Evolutionary conservation across 805 yeast genomes (phyloP).

Genomic region (Hanseniaspora nectarophila): DNA sequence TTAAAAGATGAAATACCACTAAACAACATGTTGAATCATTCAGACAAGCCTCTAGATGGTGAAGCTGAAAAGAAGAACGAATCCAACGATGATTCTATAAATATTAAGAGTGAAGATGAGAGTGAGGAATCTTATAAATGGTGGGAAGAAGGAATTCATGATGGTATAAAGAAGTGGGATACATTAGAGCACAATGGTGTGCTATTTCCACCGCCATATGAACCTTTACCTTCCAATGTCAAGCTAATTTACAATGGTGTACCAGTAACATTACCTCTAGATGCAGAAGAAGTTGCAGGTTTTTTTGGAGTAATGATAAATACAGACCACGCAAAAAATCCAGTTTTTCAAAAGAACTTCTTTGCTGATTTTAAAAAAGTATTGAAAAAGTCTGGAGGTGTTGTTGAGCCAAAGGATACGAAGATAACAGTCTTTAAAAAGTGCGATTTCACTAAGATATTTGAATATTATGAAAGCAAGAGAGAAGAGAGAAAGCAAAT

Average conservation of each 20-base stretch:
- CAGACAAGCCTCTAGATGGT: conserved; percentile 19
- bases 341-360: conserved; percentile 76
- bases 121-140: conserved; percentile 30
- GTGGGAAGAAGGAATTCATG: conserved; percentile 57
- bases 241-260: conserved; percentile 64
- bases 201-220: conserved; percentile 83
- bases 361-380: conserved; percentile 66
- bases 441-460: conserved; percentile 70
- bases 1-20: conserved; percentile 18
- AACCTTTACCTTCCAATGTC: conserved; percentile 67
- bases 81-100: conserved; percentile 32
- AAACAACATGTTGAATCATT: conserved; percentile 12
- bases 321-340: conserved; percentile 78
- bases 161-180: conserved; percentile 75
- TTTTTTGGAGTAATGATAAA: conserved; percentile 82
- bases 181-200: conserved; percentile 83
- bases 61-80: conserved; percentile 25
- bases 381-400: conserved; percentile 58
- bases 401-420: conserved; percentile 30
- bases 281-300: conserved; percentile 94
- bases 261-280: conserved; percentile 61
- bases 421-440: conserved; percentile 46
- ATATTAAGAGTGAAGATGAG: conserved; percentile 31
- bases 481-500: conserved; percentile 62
- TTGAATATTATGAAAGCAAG: conserved; percentile 52